Evolutionary conservation across 768 basidiomycete species (phyloP).

Genomic region (Xerocomellus dryophilus): DNA sequence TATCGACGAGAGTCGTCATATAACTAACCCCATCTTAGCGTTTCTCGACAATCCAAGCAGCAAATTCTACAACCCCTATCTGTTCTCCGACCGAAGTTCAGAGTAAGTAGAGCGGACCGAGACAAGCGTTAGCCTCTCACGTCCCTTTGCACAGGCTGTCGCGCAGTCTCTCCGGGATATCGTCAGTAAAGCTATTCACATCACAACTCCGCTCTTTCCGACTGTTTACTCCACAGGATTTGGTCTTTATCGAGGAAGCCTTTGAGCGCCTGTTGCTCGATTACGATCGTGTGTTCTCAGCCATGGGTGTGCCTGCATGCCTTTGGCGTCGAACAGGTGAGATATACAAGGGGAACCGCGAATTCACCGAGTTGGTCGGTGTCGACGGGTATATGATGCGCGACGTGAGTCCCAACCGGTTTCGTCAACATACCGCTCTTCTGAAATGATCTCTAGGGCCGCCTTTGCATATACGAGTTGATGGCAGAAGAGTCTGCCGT

Average conservation of each 20-base stretch:
- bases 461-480: slow-evolving; percentile 93
- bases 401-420: slow-evolving; percentile 51
- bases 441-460: slow-evolving; percentile 49
- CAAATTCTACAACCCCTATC: slow-evolving; percentile 89
- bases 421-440: background rate
- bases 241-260: slow-evolving; percentile 96
- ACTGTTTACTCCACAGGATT: slow-evolving; percentile 50
- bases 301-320: slow-evolving; percentile 96
- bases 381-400: slow-evolving; percentile 84
- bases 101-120: slow-evolving; percentile 43
- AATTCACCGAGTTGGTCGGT: slow-evolving; percentile 89
- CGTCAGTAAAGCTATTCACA: slow-evolving; percentile 35
- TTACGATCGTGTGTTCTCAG: slow-evolving; percentile 91
- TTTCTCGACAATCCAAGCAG: slow-evolving; percentile 87
- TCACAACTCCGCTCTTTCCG: background rate
- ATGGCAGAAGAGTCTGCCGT: slow-evolving; percentile 98
- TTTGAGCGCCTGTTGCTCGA: slow-evolving; percentile 94
- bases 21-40: slow-evolving; percentile 41
- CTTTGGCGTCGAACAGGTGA: slow-evolving; percentile 96
- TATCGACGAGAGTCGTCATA: background rate
- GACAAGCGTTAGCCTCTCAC: background rate
- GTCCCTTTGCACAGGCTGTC: slow-evolving; percentile 48
- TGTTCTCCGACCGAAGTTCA: slow-evolving; percentile 79
- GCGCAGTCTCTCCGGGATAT: slow-evolving; percentile 84
- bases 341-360: slow-evolving; percentile 97